These are phyloP conservation scores for Steccherinum ochraceum DNA, from an alignment of 768 basidiomycete genomes.

Conservation along the genomic window DNA sequence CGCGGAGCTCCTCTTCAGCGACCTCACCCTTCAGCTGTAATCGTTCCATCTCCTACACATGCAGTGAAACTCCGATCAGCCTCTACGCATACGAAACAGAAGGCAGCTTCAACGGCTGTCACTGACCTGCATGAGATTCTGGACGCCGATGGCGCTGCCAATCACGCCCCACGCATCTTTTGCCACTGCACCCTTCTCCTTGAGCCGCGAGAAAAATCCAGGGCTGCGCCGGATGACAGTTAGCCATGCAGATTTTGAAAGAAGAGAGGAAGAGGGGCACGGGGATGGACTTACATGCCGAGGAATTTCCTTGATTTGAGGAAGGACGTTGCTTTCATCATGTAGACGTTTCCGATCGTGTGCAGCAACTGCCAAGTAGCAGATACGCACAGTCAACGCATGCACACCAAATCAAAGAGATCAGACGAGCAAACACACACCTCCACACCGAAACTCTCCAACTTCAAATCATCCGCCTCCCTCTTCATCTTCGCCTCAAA, in stretches of 20 bases:
- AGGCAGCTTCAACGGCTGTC: neutral
- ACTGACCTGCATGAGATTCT: slow-evolving; percentile 55
- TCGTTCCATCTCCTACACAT: slow-evolving; percentile 77
- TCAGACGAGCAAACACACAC: slow-evolving; percentile 33
- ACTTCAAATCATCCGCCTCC: slow-evolving; percentile 92
- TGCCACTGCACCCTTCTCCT: slow-evolving; percentile 88
- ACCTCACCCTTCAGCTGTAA: slow-evolving; percentile 86
- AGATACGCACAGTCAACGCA: slow-evolving; percentile 13
- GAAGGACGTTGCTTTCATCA: slow-evolving; percentile 87
- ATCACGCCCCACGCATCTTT: slow-evolving; percentile 98
- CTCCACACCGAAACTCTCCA: slow-evolving; percentile 98
- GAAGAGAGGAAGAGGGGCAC: slow-evolving; percentile 5
- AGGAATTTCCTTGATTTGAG: slow-evolving; percentile 89
- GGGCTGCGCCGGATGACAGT: slow-evolving; percentile 48
- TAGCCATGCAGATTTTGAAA: no score
- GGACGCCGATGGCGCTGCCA: slow-evolving; percentile 86
- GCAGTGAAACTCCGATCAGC: no score
- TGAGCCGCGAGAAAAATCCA: slow-evolving; percentile 89
- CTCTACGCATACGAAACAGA: slow-evolving; percentile 18
- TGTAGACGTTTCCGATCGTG: slow-evolving; percentile 87
- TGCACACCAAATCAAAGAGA: slow-evolving; percentile 27
- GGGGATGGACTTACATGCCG: slow-evolving; percentile 58
- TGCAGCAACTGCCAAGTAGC: slow-evolving; percentile 58
- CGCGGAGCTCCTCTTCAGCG: slow-evolving; percentile 77
- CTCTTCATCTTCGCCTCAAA: slow-evolving; percentile 73